Evolutionary conservation across 495 filamentous ascomycete genomes (phyloP), one percentile per base, ranked within the genome.

Genomic region (Gamarada debralockiae): DNA sequence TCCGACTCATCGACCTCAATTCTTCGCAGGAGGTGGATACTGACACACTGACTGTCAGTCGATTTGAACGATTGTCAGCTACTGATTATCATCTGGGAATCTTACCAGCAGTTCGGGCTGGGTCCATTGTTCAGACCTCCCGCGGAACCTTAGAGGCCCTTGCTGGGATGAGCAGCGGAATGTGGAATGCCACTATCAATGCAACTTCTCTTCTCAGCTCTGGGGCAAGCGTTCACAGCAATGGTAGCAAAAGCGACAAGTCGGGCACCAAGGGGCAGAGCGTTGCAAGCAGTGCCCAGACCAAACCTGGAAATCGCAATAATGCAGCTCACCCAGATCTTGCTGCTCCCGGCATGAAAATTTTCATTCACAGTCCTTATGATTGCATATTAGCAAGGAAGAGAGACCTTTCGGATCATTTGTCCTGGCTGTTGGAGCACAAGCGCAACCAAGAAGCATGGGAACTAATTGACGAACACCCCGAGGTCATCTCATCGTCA

Each of bases 291-390:
- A 70, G 62, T 51, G 47, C 52, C 18, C 60, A 61, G 55, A 46
- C 38, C 24, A 57, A 43, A 38, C 10, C 33, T 10, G 43, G 47
- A 20, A 47, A 47, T 12, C 39, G 33, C 8, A 59, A 44, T 20
- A 52, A 53, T 41, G 60, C 68, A 3, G 65, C 67, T 1, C 74
- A 79, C 57, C 71, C 74, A 1, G 69, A 73, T 48, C 67, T 80
- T 8, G 58, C 64, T 40, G 82, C 81, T 14, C 78, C 82, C 6
- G 92, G 93, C 0, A 78, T 91, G 55, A 97, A 97, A 59, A 89
- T 98, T 22, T 96, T 96, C 64, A 86, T 98, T 25, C 90, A 95
- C 46, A 97, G 91, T 60, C 95, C 95, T 1, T 98, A 93, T 58
- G 93, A 98, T 69, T 95, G 91, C 57, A 81, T 96, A 20, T 73